Conservation (phyloP, 1,284 basidiomycete species). For the Amylostereum chailletii region DNA sequence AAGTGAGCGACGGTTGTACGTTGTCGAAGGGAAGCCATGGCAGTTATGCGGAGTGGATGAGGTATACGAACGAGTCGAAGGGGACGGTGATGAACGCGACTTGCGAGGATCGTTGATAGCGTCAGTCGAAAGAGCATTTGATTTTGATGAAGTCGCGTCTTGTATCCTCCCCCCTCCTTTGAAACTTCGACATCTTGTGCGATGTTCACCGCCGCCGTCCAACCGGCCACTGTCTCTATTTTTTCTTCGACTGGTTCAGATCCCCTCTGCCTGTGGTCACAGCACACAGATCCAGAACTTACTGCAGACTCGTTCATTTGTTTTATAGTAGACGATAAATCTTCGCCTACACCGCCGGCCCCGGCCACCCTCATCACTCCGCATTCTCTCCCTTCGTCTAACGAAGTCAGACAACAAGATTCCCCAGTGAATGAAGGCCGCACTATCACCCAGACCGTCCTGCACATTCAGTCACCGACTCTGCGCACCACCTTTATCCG, state of each 20-base stretch:
- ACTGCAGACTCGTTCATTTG: constrained; percentile 60
- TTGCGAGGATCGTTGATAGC: too few species aligned
- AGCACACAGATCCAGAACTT: constrained; percentile 40
- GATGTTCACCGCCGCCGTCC: constrained; percentile 51
- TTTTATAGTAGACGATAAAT: constrained; percentile 52
- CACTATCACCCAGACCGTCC: constrained; percentile 54
- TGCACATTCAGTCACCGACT: constrained; percentile 80
- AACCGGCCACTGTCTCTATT: constrained; percentile 63
- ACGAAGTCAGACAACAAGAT: constrained; percentile 4
- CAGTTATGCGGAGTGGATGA: too few species aligned
- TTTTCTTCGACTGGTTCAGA: constrained; percentile 71
- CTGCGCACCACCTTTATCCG: constrained; percentile 63
- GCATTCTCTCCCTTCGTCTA: constrained; percentile 20
- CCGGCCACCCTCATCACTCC: constrained; percentile 37
- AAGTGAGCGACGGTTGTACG: too few species aligned
- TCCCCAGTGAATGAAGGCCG: constrained; percentile 20
- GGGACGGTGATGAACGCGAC: too few species aligned
- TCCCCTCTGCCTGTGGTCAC: constrained; percentile 52
- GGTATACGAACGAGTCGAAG: too few species aligned
- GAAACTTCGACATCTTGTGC: too few species aligned
- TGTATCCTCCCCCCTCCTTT: too few species aligned
- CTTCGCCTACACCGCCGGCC: constrained; percentile 37
- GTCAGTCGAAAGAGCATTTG: too few species aligned
- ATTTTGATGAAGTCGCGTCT: too few species aligned
- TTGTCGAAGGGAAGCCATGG: too few species aligned